Conservation (phyloP, 495 filamentous ascomycete species). For the Lepidopterella palustris region DNA sequence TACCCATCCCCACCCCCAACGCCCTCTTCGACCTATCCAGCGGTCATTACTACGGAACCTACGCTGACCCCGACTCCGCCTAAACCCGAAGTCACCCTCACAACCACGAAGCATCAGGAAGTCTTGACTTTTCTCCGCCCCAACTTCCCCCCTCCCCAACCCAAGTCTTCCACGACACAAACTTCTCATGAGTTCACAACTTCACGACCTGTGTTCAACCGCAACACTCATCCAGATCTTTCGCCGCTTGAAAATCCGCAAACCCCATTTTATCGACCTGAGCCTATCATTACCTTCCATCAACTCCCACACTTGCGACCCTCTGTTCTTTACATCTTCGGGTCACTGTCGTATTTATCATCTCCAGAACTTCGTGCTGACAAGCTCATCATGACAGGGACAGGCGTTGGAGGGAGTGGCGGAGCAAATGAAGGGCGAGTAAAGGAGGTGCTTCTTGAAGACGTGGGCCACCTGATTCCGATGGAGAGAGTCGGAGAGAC, state of each 20-base stretch:
- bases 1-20: constrained; percentile 27
- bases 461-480: constrained; percentile 73
- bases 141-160: constrained; percentile 23
- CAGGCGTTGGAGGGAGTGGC: constrained; percentile 61
- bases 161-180: neutral
- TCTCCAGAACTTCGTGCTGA: constrained; percentile 42
- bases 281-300: constrained; percentile 54
- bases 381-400: constrained; percentile 60
- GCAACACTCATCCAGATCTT: constrained; percentile 36
- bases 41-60: constrained; percentile 20
- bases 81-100: constrained; percentile 33
- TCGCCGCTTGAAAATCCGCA: constrained; percentile 8
- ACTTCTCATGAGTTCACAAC: constrained; percentile 17
- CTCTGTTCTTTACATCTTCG: constrained; percentile 79
- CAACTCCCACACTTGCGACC: constrained; percentile 66
- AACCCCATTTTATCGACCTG: constrained; percentile 70
- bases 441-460: constrained; percentile 56
- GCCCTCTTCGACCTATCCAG: constrained; percentile 17
- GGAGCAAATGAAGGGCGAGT: constrained; percentile 63
- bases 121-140: constrained; percentile 39
- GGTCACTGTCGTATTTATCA: constrained; percentile 56
- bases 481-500: constrained; percentile 67
- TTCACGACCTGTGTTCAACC: constrained; percentile 32
- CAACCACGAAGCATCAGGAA: constrained; percentile 40
- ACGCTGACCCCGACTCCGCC: constrained; percentile 21